phyloP scores from a whole-genome alignment of 345 rosid genomes.

The Eucalyptus grandis region DNA sequence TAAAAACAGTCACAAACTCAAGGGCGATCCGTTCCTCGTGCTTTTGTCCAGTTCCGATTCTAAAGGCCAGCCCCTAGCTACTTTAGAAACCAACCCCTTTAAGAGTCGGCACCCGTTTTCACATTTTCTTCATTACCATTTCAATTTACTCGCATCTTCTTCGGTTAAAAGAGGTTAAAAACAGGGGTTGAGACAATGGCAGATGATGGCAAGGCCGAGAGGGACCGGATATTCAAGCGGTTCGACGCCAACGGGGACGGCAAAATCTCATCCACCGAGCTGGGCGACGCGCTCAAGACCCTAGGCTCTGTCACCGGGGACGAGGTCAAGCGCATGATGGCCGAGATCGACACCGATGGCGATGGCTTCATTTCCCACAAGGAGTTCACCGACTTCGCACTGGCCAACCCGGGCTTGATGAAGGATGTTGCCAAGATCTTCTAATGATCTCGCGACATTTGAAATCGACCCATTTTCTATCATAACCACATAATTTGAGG shows the following conservation, averaged over 20 bases:
- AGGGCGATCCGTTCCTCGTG: background rate
- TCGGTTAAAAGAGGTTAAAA: background rate
- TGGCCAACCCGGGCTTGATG: constrained; percentile 65
- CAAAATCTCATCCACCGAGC: constrained; percentile 63
- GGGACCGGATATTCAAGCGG: constrained; percentile 61
- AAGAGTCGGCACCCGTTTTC: background rate
- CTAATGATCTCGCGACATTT: background rate
- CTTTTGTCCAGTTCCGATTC: background rate
- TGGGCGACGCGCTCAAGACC: constrained; percentile 59
- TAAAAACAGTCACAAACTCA: background rate
- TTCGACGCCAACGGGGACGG: constrained; percentile 87
- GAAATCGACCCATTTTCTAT: background rate
- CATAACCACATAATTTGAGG: background rate
- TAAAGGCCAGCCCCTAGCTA: background rate
- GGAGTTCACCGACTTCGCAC: constrained; percentile 67
- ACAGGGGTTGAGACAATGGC: constrained; percentile 20
- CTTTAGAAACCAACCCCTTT: background rate
- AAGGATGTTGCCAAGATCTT: constrained; percentile 85
- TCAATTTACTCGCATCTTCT: background rate
- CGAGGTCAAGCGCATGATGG: constrained; percentile 75
- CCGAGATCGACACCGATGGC: constrained; percentile 81
- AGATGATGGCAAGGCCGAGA: constrained; percentile 42
- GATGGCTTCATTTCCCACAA: constrained; percentile 72
- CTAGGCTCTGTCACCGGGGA: constrained; percentile 53
- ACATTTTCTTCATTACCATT: background rate